Evolutionary conservation across 2,329 filamentous ascomycete genomes (phyloP).

Genomic region (Massarina eburnea): DNA sequence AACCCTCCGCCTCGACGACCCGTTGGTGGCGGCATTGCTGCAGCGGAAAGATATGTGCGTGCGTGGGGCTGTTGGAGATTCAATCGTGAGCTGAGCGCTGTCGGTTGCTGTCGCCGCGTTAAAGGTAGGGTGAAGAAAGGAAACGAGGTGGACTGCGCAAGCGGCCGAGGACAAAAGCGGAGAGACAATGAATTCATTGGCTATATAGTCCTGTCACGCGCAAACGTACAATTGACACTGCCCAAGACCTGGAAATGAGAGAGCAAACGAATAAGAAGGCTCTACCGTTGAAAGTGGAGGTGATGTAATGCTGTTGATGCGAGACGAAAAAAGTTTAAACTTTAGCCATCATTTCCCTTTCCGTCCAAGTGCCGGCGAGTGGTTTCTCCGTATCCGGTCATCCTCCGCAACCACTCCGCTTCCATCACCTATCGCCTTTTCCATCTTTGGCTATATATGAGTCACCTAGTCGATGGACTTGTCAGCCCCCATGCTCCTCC

Average conservation of each 20-base stretch:
- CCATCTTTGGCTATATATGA: no score
- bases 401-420: no score
- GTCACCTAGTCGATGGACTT: no score
- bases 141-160: slow-evolving; percentile 2
- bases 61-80: not conserved
- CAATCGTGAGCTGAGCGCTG: not conserved
- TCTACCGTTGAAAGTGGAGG: not conserved
- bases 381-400: not conserved
- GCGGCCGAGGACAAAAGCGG: slow-evolving; percentile 3
- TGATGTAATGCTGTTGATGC: not conserved
- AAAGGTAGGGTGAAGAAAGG: not conserved
- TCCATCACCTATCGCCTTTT: no score
- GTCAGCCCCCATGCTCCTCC: no score
- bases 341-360: not conserved
- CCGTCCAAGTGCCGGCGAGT: not conserved
- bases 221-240: not conserved
- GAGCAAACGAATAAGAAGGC: not conserved
- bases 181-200: slow-evolving; percentile 12
- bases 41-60: not conserved
- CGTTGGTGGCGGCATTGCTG: slow-evolving; percentile 3
- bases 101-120: slow-evolving; percentile 1
- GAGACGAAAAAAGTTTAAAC: not conserved
- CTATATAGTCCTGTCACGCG: slow-evolving; percentile 6
- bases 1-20: slow-evolving; percentile 4
- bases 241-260: not conserved